Evolutionary conservation across 1,139 yeast genomes (phyloP), one percentile per base, ranked within the genome.

Genomic region (Saccharomyces pastorianus): DNA sequence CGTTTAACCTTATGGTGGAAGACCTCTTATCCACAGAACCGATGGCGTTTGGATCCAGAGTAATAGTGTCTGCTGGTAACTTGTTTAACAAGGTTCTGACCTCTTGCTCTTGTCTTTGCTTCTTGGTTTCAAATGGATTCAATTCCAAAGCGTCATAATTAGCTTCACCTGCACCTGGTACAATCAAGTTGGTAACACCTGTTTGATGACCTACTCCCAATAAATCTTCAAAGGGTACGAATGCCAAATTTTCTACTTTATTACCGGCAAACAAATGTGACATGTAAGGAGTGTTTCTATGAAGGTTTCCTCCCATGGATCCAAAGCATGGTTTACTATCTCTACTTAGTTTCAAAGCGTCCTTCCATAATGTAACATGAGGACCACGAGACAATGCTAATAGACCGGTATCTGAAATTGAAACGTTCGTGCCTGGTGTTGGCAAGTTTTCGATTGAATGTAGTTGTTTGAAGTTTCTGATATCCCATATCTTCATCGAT

Each of bases 121-220:
- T 86, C 50, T 90, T 84, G 25, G 95, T 81, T 72, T 89, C 96
- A 73, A 79, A 95, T 58, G 99, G 99, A 71, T 95, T 95, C 64
- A 85, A 73, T 72, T 95, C 99, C 66, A 90, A 74, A 2, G 99
- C 91, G 75, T 95, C 99, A 69, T 81, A 91, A 73, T 95, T 95
- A 58, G 99, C 97, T 73, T 95, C 99, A 76, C 99, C 99, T 51
- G 98, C 77, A 44, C 99, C 99, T 42, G 99, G 99, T 55, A 93
- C 80, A 61, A 95, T 86, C 55, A 95, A 65, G 25, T 95, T 85
- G 26, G 85, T 81, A 53, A 90, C 78, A 26, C 98, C 97, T 13
- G 75, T 72, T 51, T 81, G 78, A 67, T 90, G 96, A 2, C 98
- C 98, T 7, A 87, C 81, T 23, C 97, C 96, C 31, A 95, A 76